Conservation (phyloP, 139 green algal species). For the Gonium pectorale region DNA sequence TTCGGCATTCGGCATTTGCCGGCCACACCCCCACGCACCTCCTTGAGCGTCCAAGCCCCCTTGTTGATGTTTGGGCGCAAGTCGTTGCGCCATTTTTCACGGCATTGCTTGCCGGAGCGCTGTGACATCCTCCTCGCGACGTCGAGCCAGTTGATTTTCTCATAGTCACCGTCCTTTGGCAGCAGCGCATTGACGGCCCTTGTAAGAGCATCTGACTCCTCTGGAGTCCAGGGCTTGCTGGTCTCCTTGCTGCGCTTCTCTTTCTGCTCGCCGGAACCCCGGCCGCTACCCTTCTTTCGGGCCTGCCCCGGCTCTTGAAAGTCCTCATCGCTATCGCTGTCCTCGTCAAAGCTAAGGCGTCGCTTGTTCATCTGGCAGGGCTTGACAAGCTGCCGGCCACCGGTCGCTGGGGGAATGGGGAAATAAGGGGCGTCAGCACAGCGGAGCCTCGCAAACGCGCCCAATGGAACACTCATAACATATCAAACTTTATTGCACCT, state of each 20-base stretch:
- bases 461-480: no score
- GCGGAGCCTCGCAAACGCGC: no score
- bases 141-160: constrained; percentile 49
- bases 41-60: constrained; percentile 46
- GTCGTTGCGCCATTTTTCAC: constrained; percentile 87
- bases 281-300: no score
- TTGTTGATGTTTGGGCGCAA: constrained; percentile 72
- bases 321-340: constrained; percentile 22
- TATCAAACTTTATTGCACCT: no score
- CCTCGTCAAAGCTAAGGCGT: not conserved
- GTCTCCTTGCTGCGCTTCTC: constrained; percentile 39
- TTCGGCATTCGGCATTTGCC: no score
- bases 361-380: constrained; percentile 34
- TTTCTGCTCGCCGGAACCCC: no score
- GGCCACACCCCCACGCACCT: no score
- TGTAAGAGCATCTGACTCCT: constrained; percentile 42
- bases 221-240: constrained; percentile 23
- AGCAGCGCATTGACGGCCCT: no score
- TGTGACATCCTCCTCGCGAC: constrained; percentile 49
- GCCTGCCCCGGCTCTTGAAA: no score
- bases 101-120: constrained; percentile 87
- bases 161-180: no score
- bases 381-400: not conserved
- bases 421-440: no score
- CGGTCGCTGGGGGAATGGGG: no score